Evolutionary conservation across 2,329 filamentous ascomycete species (phyloP), one percentile per base, ranked within the genome.

Genomic region (Neonectria hederae): DNA sequence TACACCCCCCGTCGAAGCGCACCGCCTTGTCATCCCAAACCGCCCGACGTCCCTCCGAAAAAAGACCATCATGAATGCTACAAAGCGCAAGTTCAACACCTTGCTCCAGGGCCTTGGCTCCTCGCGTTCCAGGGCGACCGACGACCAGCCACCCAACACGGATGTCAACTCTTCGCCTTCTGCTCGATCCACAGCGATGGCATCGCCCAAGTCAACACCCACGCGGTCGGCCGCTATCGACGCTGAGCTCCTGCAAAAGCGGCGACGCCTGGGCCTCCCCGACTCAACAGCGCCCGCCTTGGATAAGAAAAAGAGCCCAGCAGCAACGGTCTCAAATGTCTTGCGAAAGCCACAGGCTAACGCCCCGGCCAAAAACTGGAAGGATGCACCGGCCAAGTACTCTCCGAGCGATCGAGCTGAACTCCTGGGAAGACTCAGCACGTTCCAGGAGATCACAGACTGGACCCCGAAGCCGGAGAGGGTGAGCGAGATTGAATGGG

Each of bases 401-500:
- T 92, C 92, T 58, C 95, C 96, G 0, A 92, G 90, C 81, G 94
- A 96, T 76, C 91, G 96, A 57, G 88, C 89, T 42, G 89, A 93
- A 70, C 94, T 98, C 66, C 84, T 98, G 11, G 88, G 87, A 71
- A 84, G 96, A 24, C 83, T 99, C 28, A 91, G 91, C 65, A 97
- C 93, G 0, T 99, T 97, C 76, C 92, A 95, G 75, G 93, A 95
- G 70, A 89, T 98, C 52, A 96, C 93, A 58, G 88, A 92, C 76
- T 99, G 95, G 95, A 91, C 92, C n/a, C 92, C 93, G 0, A 98
- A 98, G 77, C 94, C 96, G 0, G 88, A 94, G 56, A 85, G 84
- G 35, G 90, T 98, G 71, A 93, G 89, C 75, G 96, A 98, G 79
- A 89, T 97, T 8, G 91, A 94, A 77, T 99, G 96, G 96, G 94